Conservation (phyloP, 371 early-diverging fungal genomes). For the Mucor saturninus region DNA sequence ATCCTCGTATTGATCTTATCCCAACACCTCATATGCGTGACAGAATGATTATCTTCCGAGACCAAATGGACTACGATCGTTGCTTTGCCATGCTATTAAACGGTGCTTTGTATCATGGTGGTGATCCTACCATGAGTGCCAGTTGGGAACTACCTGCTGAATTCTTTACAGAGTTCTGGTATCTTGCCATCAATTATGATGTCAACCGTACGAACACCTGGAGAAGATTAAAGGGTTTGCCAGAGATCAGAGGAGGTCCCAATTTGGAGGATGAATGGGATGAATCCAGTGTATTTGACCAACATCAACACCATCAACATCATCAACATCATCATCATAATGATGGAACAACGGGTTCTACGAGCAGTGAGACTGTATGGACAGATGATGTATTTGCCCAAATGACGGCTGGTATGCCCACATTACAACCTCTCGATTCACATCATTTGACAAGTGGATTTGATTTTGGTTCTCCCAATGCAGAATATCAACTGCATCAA, state of each 20-base stretch:
- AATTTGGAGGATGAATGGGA: neutral
- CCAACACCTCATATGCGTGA: conserved; percentile 64
- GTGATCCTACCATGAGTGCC: conserved; percentile 62
- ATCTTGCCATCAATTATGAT: conserved; percentile 46
- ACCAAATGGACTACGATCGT: conserved; percentile 60
- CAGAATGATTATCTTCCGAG: conserved; percentile 64
- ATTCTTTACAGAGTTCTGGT: conserved; percentile 63
- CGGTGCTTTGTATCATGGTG: conserved; percentile 58
- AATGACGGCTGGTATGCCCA: conserved; percentile 33
- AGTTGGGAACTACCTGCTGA: conserved; percentile 62
- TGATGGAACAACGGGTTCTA: neutral
- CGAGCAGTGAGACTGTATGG: conserved; percentile 19
- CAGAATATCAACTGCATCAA: neutral
- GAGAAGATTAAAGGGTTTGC: conserved; percentile 42
- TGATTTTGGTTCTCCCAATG: conserved; percentile 29
- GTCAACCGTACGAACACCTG: conserved; percentile 40
- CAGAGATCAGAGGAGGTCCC: conserved; percentile 26
- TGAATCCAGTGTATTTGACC: neutral
- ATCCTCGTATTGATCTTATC: conserved; percentile 63
- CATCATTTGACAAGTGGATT: conserved; percentile 31
- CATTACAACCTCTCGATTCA: conserved; percentile 30
- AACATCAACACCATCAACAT: neutral
- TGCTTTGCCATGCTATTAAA: conserved; percentile 56
- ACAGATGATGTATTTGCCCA: conserved; percentile 32
- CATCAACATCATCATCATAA: neutral